These are phyloP conservation scores for Petrea volubilis DNA, from an alignment of 257 asterid species.

Conservation along the genomic window DNA sequence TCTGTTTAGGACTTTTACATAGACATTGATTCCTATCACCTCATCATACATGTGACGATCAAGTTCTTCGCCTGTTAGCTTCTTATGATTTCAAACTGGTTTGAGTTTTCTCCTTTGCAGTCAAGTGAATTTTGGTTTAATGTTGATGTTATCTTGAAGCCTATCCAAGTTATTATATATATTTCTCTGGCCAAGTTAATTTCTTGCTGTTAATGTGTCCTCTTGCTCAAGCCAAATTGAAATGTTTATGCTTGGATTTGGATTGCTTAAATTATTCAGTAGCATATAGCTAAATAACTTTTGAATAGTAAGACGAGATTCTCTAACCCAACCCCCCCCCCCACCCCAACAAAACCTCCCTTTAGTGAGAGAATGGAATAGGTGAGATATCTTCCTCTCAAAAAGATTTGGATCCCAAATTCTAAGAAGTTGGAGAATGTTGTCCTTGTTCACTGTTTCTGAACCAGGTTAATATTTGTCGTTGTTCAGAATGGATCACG, in stretches of 20 bases:
- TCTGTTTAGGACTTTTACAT: background rate
- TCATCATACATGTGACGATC: background rate
- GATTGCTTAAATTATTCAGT: background rate
- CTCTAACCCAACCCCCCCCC: too few relatives aligned
- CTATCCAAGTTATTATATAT: background rate
- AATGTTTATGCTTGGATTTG: background rate
- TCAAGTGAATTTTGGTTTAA: background rate
- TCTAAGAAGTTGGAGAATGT: slow-evolving; percentile 9
- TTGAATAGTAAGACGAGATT: too few relatives aligned
- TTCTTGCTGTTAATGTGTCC: background rate
- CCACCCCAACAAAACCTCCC: too few relatives aligned
- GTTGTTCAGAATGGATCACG: slow-evolving; percentile 72
- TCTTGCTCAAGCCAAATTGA: background rate
- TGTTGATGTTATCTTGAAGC: background rate
- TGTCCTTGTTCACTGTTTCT: background rate
- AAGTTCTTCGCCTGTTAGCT: background rate
- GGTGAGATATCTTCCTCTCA: background rate
- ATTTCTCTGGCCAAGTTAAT: background rate
- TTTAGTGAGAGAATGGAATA: background rate
- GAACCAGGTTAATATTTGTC: slow-evolving; percentile 7
- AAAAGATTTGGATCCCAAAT: background rate
- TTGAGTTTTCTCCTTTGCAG: background rate
- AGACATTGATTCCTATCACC: background rate
- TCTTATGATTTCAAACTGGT: background rate
- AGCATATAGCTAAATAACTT: background rate